Conservation (phyloP, 352 stramenopile genomes). For the Halophytophthora polymorphica region DNA sequence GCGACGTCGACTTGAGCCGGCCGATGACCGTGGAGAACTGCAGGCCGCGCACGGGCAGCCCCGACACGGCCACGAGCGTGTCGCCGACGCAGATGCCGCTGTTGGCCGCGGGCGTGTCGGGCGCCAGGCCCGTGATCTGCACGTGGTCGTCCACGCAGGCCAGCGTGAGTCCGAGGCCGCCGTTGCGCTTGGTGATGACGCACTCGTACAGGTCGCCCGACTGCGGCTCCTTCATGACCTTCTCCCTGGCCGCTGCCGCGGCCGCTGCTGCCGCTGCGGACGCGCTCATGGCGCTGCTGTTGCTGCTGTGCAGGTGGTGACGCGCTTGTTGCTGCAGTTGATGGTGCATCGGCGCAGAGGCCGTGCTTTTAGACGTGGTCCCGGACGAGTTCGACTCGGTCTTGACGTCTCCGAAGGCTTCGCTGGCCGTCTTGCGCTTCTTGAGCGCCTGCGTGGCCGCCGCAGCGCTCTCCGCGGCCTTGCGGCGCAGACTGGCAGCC, state of each 20-base stretch:
- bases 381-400: constrained; percentile 19
- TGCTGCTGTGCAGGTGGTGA: constrained; percentile 27
- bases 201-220: constrained; percentile 83
- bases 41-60: constrained; percentile 64
- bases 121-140: constrained; percentile 73
- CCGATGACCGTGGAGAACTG: constrained; percentile 84
- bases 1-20: constrained; percentile 70
- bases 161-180: constrained; percentile 66
- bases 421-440: constrained; percentile 47
- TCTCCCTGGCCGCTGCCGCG: constrained; percentile 48
- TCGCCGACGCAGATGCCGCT: constrained; percentile 79
- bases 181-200: constrained; percentile 80
- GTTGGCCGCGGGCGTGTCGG: constrained; percentile 66
- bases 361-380: constrained; percentile 14
- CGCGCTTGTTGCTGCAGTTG: constrained; percentile 24
- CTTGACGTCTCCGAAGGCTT: constrained; percentile 42
- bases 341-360: constrained; percentile 13
- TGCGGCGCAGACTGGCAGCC: constrained; percentile 14
- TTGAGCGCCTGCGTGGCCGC: constrained; percentile 17
- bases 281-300: constrained; percentile 17
- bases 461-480: constrained; percentile 16
- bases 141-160: constrained; percentile 83
- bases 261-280: constrained; percentile 25
- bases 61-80: constrained; percentile 70
- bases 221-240: constrained; percentile 82